These are phyloP conservation scores for Capniomyces stellatus DNA, from an alignment of 371 early-diverging fungal genomes.

Conservation along the genomic window DNA sequence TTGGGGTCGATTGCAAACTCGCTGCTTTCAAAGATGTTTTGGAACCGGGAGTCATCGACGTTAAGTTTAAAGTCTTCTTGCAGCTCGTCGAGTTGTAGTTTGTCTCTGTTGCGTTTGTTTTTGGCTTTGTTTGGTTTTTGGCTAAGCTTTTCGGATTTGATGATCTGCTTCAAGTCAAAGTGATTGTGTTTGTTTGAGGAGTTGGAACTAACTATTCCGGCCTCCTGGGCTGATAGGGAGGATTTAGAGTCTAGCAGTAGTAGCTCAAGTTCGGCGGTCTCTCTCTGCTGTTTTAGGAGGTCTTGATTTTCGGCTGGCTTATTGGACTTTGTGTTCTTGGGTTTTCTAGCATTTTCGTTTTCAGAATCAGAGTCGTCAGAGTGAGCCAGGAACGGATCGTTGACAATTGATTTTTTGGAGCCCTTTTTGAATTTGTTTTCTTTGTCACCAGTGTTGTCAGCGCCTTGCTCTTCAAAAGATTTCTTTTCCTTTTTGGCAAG, in stretches of 20 bases:
- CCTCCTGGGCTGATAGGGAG: not conserved
- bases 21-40: slow-evolving; percentile 56
- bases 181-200: slow-evolving; percentile 23
- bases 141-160: slow-evolving; percentile 66
- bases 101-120: slow-evolving; percentile 27
- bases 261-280: slow-evolving; percentile 7
- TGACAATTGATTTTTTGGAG: too few species aligned
- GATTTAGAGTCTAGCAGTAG: not conserved
- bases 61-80: slow-evolving; percentile 74
- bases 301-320: slow-evolving; percentile 32
- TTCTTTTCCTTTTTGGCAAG: slow-evolving; percentile 24
- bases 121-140: slow-evolving; percentile 28
- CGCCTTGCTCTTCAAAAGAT: too few species aligned
- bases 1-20: slow-evolving; percentile 92
- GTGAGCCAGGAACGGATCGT: too few species aligned
- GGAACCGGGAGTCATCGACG: slow-evolving; percentile 70
- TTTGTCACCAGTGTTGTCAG: too few species aligned
- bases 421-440: too few species aligned
- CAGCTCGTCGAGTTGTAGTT: slow-evolving; percentile 19
- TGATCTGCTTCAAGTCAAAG: slow-evolving; percentile 69
- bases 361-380: too few species aligned
- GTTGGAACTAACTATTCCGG: too few species aligned
- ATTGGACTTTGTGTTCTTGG: slow-evolving; percentile 30
- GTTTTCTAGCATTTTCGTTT: slow-evolving; percentile 10
- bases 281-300: slow-evolving; percentile 29